Conservation (phyloP, 2,329 filamentous ascomycete genomes). For the Trichothecium roseum region DNA sequence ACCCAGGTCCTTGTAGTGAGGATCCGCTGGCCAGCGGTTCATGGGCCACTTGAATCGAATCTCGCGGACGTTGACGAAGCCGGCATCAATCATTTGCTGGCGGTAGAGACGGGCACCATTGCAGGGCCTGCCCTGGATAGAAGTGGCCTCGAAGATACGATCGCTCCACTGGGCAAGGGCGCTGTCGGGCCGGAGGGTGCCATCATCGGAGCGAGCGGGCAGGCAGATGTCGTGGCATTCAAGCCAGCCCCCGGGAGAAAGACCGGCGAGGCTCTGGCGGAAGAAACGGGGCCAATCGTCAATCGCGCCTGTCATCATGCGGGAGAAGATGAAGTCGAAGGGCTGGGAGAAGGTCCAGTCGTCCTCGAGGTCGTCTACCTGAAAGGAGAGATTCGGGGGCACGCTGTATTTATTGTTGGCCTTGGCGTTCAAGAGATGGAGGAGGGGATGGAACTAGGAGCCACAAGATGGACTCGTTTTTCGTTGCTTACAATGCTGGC, state of each 20-base stretch:
- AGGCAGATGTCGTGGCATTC: conserved; percentile 44
- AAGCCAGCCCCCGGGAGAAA: conserved; percentile 44
- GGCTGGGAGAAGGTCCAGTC: conserved; percentile 19
- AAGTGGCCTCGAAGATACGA: conserved; percentile 11
- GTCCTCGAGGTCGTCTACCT: conserved; percentile 25
- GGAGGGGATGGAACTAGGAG: no score
- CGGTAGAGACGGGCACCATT: conserved; percentile 2
- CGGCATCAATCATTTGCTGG: conserved; percentile 9
- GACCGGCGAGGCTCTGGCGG: conserved; percentile 16
- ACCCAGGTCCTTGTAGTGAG: conserved; percentile 41
- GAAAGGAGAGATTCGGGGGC: conserved; percentile 35
- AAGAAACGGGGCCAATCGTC: conserved; percentile 14
- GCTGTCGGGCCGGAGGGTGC: conserved; percentile 7
- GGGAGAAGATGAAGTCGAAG: conserved; percentile 25
- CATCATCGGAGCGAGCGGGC: conserved; percentile 14
- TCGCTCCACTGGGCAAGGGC: conserved; percentile 10
- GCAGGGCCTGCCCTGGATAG: conserved; percentile 10
- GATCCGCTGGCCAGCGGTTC: conserved; percentile 40
- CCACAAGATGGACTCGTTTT: no score
- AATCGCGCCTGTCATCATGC: conserved; percentile 20
- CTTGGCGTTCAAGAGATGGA: background rate
- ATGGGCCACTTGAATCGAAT: conserved; percentile 28
- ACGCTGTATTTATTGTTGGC: conserved; percentile 12
- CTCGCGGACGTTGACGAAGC: conserved; percentile 10
- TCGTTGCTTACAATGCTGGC: conserved; percentile 14